Base-by-base conservation (phyloP, 805 yeast genomes). In the Wickerhamiella alocasiicola region DNA sequence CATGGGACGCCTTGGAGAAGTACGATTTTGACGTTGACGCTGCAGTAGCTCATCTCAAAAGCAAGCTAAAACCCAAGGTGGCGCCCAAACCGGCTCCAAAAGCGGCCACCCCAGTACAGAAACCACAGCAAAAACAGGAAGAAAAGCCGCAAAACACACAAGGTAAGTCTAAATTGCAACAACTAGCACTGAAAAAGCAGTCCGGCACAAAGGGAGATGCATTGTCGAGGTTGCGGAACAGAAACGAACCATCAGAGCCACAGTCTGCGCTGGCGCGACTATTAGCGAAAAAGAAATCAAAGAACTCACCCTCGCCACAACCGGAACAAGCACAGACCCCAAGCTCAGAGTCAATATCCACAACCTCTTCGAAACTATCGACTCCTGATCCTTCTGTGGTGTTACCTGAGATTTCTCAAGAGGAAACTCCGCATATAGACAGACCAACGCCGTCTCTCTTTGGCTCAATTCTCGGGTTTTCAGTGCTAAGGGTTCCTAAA, bases 21-120 rank as follows among this genome's bases (percentile, higher is more conserved):
- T 40, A 30, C 21, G 57, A 52, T 41, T 48, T 47, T 39, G 57
- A 53, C 36, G 43, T 49, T 16, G 55, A 52, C 21, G 47, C 43
- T 5, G 53, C 58, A 12, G 46, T 54, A 12, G 51, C 47, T 20
- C 43, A 36, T 13, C 46, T 54, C 35, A 39, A 41, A 16, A 26
- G 32, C n/a, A 20, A 33, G 20, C 43, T 44, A 26, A 36, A 36
- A 35, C 50, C 44, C 17, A 33, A 36, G 18, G 34, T 44, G n/a
- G n/a, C 24, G 7, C 26, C 41, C 3, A 33, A 17, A 26, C 21
- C 39, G n/a, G 28, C 16, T 26, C 23, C 24, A 16, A 32, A 41
- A 36, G 39, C 40, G 13, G 34, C 29, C 23, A 24, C 46, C 29
- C n/a, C n/a, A n/a, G n/a, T n/a, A n/a, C n/a, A n/a, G n/a, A 29